A percentile compares a stretch with the other conserved stretches of the same genome.
These are phyloP conservation scores for Aristolochia contorta DNA, from an alignment of 164 flowering plant species.

Conservation along the genomic window DNA sequence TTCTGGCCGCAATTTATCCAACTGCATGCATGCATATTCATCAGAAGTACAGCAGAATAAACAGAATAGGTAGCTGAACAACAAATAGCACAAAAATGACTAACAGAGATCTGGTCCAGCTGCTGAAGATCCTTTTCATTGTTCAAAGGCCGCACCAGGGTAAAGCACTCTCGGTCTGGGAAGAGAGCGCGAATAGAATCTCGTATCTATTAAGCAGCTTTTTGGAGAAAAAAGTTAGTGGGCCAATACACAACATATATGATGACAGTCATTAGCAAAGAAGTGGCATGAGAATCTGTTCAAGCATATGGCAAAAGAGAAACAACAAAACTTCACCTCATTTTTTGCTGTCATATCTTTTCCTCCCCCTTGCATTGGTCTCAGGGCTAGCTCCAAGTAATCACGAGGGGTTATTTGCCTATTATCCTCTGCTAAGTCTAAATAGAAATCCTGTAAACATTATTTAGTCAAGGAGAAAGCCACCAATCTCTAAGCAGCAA, in stretches of 20 bases:
- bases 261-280: too few species aligned
- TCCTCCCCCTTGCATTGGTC: conserved; percentile 78
- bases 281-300: too few species aligned
- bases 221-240: conserved; percentile 14
- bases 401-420: conserved; percentile 93
- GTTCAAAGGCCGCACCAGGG: conserved; percentile 91
- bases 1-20: conserved; percentile 84
- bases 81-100: conserved; percentile 8
- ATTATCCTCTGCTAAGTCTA: conserved; percentile 81
- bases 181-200: conserved; percentile 95
- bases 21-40: conserved; percentile 31
- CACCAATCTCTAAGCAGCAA: conserved; percentile 4
- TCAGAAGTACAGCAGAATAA: neutral
- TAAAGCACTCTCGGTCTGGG: conserved; percentile 93
- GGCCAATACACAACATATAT: neutral
- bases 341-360: conserved; percentile 73
- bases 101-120: conserved; percentile 81
- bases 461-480: neutral
- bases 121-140: conserved; percentile 79
- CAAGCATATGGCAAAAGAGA: neutral
- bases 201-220: conserved; percentile 49
- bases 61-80: neutral
- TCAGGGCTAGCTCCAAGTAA: conserved; percentile 86
- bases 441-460: conserved; percentile 73
- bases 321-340: conserved; percentile 45